phyloP scores from a whole-genome alignment of 768 basidiomycete species.

The Suillus variegatus region DNA sequence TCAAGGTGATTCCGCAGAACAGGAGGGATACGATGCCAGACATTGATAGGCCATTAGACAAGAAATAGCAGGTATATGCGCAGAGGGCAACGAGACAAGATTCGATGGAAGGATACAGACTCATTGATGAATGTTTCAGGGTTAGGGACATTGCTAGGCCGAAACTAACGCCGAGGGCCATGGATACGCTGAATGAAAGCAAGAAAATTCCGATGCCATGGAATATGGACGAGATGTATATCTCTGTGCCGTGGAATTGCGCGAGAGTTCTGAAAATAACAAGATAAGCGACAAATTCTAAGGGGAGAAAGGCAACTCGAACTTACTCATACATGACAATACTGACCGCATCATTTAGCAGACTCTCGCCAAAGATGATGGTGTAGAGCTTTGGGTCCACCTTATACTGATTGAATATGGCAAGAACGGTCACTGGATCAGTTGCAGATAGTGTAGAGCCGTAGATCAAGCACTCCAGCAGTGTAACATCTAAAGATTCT shows the following conservation, averaged over 20 bases:
- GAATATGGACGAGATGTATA: slow-evolving; percentile 86
- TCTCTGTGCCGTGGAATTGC: slow-evolving; percentile 87
- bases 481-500: slow-evolving; percentile 80
- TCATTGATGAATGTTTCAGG: slow-evolving; percentile 91
- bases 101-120: slow-evolving; percentile 89
- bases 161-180: slow-evolving; percentile 90
- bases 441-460: slow-evolving; percentile 97
- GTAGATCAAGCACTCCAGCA: slow-evolving; percentile 94
- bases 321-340: slow-evolving; percentile 99
- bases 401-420: slow-evolving; percentile 98
- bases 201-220: slow-evolving; percentile 98
- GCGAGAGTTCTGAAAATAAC: slow-evolving; percentile 70
- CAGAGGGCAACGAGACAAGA: slow-evolving; percentile 94
- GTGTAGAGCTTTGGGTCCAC: slow-evolving; percentile 98
- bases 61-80: slow-evolving; percentile 98
- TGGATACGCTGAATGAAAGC: slow-evolving; percentile 91
- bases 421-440: slow-evolving; percentile 96
- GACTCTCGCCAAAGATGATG: slow-evolving; percentile 95
- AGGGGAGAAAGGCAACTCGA: background rate
- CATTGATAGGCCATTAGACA: slow-evolving; percentile 95
- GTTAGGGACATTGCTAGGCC: slow-evolving; percentile 90
- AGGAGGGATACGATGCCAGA: slow-evolving; percentile 96
- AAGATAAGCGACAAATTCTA: slow-evolving; percentile 3
- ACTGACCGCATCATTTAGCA: slow-evolving; percentile 98
- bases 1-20: slow-evolving; percentile 98